These are phyloP conservation scores for Begonia masoniana DNA, from an alignment of 306 rosid species.

Conservation along the genomic window DNA sequence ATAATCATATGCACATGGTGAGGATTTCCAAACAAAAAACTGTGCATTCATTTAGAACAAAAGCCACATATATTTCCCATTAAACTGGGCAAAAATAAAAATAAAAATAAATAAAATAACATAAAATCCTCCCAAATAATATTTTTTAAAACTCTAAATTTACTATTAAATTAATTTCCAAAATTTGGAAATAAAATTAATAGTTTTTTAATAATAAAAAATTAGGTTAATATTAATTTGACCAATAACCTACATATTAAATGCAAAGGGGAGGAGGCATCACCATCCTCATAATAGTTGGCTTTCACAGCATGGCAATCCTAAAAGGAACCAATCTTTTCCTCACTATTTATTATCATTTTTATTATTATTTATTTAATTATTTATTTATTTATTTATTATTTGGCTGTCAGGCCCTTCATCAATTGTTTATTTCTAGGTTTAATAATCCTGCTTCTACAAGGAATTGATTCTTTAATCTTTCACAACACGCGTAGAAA, in stretches of 20 bases:
- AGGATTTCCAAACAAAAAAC: too few species aligned
- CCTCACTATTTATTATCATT: background rate
- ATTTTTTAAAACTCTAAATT: conserved; percentile 5
- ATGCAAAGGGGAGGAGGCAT: conserved; percentile 17
- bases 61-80: too few species aligned
- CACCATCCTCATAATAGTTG: conserved; percentile 14
- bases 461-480: conserved; percentile 4
- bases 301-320: conserved; percentile 10
- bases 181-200: too few species aligned
- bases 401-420: too few species aligned
- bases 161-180: too few species aligned
- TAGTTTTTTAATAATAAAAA: too few species aligned
- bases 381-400: too few species aligned
- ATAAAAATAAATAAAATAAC: too few species aligned
- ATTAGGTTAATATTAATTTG: conserved; percentile 5
- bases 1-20: conserved; percentile 13
- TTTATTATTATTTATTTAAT: background rate
- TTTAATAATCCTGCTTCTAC: background rate
- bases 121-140: conserved; percentile 19
- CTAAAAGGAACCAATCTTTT: background rate
- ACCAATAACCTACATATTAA: conserved; percentile 14
- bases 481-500: conserved; percentile 3
- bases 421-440: background rate
- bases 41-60: too few species aligned
- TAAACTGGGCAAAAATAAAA: conserved; percentile 1